Percentiles rank a stretch among this genome's conserved stretches.
These are phyloP conservation scores for Colletotrichum caudatum DNA, from an alignment of 2,329 filamentous ascomycete species.

Conservation along the genomic window DNA sequence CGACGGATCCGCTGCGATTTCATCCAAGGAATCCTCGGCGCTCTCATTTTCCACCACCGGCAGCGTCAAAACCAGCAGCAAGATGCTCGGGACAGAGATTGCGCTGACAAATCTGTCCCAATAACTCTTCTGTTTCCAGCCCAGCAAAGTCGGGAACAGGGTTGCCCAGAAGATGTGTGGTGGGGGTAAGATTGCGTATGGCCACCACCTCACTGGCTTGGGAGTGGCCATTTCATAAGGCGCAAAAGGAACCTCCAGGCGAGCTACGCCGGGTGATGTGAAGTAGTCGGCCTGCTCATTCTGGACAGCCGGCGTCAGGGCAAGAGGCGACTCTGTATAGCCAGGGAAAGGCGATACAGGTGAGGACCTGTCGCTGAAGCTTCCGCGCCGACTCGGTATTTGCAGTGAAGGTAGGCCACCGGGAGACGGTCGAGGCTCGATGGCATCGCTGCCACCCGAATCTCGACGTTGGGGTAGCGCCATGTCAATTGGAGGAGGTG, in stretches of 20 bases:
- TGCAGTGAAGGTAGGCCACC: conserved; percentile 55
- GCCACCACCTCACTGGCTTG: conserved; percentile 80
- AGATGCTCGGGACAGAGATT: conserved; percentile 89
- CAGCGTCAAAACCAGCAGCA: conserved; percentile 88
- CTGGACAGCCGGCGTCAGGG: conserved; percentile 56
- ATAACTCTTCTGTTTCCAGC: conserved; percentile 84
- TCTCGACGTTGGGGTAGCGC: conserved; percentile 27
- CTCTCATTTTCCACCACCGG: conserved; percentile 86
- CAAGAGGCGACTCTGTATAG: conserved; percentile 70
- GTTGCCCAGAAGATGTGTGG: conserved; percentile 78
- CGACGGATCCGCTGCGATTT: conserved; percentile 42
- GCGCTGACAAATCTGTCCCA: conserved; percentile 86
- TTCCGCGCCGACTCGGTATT: conserved; percentile 60
- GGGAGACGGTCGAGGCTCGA: conserved; percentile 8
- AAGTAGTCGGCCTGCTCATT: conserved; percentile 65
- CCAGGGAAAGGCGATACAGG: conserved; percentile 75
- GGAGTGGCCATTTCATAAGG: conserved; percentile 54
- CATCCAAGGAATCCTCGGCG: conserved; percentile 61
- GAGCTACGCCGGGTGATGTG: conserved; percentile 59
- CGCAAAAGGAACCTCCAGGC: conserved; percentile 61
- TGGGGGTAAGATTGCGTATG: conserved; percentile 77
- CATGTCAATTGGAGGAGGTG: conserved; percentile 54
- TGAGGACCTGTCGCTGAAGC: conserved; percentile 60
- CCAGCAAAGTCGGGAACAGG: conserved; percentile 87
- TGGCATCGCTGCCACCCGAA: conserved; percentile 15